These are phyloP conservation scores for Diplodia intermedia DNA, from an alignment of 2,329 filamentous ascomycete genomes.

Conservation along the genomic window DNA sequence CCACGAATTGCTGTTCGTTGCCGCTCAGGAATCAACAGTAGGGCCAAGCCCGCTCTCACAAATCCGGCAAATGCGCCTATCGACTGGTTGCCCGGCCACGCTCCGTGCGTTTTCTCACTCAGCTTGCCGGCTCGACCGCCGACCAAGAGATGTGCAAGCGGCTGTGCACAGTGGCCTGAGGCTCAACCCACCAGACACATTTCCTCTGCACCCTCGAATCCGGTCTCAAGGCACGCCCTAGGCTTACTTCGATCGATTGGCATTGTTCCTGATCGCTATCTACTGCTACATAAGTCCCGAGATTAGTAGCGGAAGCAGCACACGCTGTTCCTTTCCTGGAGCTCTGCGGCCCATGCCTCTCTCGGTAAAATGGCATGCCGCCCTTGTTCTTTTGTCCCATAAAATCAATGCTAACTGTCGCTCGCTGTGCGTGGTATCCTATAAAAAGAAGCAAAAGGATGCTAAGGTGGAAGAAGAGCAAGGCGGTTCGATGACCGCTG, in stretches of 20 bases:
- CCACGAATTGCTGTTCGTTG: not conserved
- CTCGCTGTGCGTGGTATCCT: conserved; percentile 33
- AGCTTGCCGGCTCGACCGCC: not conserved
- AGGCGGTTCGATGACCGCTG: not conserved
- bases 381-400: conserved; percentile 21
- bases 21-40: not conserved
- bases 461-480: conserved; percentile 10
- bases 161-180: conserved; percentile 18
- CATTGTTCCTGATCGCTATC: conserved; percentile 31
- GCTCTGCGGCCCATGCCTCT: conserved; percentile 25
- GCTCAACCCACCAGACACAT: conserved; percentile 9
- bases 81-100: conserved; percentile 22
- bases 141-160: conserved; percentile 3
- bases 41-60: conserved; percentile 2
- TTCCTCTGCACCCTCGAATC: conserved; percentile 13
- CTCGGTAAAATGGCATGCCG: conserved; percentile 30
- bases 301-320: conserved; percentile 16
- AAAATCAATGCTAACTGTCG: conserved; percentile 29
- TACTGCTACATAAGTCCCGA: conserved; percentile 31
- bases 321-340: conserved; percentile 11
- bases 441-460: conserved; percentile 5
- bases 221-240: conserved; percentile 11
- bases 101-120: conserved; percentile 2
- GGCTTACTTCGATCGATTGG: conserved; percentile 13
- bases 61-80: conserved; percentile 7